Evolutionary conservation across 1,284 basidiomycete genomes (phyloP), one percentile per base, ranked within the genome.

Genomic region (Naganishia cerealis): DNA sequence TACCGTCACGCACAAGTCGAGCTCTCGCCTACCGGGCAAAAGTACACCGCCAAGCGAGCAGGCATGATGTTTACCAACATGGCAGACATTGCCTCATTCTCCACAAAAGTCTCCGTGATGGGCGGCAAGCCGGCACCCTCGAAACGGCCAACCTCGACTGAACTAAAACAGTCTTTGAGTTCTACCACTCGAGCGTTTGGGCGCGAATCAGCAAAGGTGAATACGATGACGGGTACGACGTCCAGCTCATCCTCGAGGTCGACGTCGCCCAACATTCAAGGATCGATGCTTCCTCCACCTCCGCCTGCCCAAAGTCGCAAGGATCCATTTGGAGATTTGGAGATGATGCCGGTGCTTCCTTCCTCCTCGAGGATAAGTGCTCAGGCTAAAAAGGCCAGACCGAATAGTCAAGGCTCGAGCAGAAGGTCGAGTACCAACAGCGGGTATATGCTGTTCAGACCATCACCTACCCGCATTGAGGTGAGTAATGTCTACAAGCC

Each of bases 11-110:
- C 57, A 42, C 53, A 54, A 29, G 62, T 68, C 59, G 67, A 57
- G 29, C 48, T 67, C 54, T 67, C 67, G 38, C 67, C 67, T 52
- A 68, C 67, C 36, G 67, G 61, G 52, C 61, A 63, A 39, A 63
- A 63, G 29, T 63, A 54, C 46, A 42, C 61, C 39, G 50, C 61
- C 10, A 63, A 63, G 54, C 61, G 61, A 40, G 61, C 61, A 24
- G 61, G 61, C n/a, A 50, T 56, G 59, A 43, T 56, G 61, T 48
- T 40, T 53, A 21, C 16, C 42, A 50, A 50, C n/a, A 63, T 56
- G 61, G 48, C 67, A 43, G 36, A 48, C 40, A 29, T 57, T 43
- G 43, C 42, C 12, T 56, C 53, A 10, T 62, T 50, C 33, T 38
- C 66, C 21, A 40, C 57, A 29, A 53, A 55, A 53, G 42, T 56